phyloP scores from a whole-genome alignment of 371 early-diverging fungal genomes.

The Apophysomyces ossiformis region DNA sequence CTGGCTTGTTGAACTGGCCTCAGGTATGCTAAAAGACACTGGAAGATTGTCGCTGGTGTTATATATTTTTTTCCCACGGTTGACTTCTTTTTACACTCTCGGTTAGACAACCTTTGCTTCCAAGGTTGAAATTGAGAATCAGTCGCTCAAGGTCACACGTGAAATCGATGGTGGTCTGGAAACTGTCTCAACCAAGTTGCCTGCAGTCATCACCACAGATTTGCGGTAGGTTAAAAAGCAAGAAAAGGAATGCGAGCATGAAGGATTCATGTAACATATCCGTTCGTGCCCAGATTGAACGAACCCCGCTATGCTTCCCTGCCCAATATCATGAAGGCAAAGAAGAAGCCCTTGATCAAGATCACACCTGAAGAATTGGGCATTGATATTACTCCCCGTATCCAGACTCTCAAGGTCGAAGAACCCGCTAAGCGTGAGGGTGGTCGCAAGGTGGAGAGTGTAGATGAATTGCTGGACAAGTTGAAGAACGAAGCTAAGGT shows the following conservation, averaged over 20 bases:
- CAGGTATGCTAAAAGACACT: slow-evolving; percentile 64
- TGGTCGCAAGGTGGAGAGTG: slow-evolving; percentile 91
- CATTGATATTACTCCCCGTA: slow-evolving; percentile 84
- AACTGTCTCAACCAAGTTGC: slow-evolving; percentile 82
- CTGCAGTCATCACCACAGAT: slow-evolving; percentile 96
- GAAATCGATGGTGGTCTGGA: slow-evolving; percentile 99
- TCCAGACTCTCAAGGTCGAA: slow-evolving; percentile 85
- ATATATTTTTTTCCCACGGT: slow-evolving; percentile 25
- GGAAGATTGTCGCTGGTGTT: neutral
- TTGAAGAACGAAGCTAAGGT: slow-evolving; percentile 74
- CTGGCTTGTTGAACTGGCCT: slow-evolving; percentile 94
- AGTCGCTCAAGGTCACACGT: slow-evolving; percentile 82
- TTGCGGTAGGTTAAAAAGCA: slow-evolving; percentile 68
- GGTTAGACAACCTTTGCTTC: slow-evolving; percentile 93
- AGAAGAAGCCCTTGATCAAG: slow-evolving; percentile 95
- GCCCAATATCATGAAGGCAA: slow-evolving; percentile 98
- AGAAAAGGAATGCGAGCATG: neutral
- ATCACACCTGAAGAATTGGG: slow-evolving; percentile 81
- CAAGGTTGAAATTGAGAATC: slow-evolving; percentile 83
- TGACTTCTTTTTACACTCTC: slow-evolving; percentile 12
- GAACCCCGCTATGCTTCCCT: slow-evolving; percentile 96
- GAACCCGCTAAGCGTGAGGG: slow-evolving; percentile 96
- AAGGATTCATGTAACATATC: neutral
- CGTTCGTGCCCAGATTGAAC: slow-evolving; percentile 73
- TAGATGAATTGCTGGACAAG: slow-evolving; percentile 93